Percentiles rank a stretch among this genome's conserved stretches.
Evolutionary conservation across 345 rosid species (phyloP).

Genomic region (Xanthoceras sorbifolium): DNA sequence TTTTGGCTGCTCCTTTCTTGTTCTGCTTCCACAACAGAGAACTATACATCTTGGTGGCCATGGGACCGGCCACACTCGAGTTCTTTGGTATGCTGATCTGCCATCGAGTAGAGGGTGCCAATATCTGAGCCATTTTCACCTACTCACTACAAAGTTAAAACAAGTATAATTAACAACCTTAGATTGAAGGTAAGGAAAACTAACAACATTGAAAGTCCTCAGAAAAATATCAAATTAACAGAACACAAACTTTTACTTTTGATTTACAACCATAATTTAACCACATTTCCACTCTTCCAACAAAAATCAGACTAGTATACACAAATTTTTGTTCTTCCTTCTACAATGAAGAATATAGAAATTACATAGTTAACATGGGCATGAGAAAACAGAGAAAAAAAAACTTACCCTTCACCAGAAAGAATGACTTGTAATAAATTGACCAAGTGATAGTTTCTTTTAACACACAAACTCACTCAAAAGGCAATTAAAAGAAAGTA

Average conservation of each 20-base stretch:
- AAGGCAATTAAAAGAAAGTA: neutral
- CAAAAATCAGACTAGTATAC: neutral
- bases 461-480: neutral
- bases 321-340: neutral
- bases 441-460: neutral
- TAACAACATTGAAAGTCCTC: neutral
- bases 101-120: slow-evolving; percentile 76
- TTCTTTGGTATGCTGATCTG: slow-evolving; percentile 69
- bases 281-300: neutral
- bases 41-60: slow-evolving; percentile 61
- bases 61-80: slow-evolving; percentile 45
- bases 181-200: slow-evolving; percentile 4
- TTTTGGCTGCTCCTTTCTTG: slow-evolving; percentile 50
- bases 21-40: slow-evolving; percentile 68
- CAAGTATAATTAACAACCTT: slow-evolving; percentile 17
- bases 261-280: neutral
- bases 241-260: neutral
- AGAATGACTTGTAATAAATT: neutral
- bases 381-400: neutral
- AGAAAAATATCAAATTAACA: neutral
- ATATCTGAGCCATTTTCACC: slow-evolving; percentile 81
- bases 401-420: neutral
- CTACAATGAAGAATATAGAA: neutral
- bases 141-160: slow-evolving; percentile 29
- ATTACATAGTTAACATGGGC: neutral